A percentile compares a stretch with the other conserved stretches of the same genome.
These are phyloP conservation scores for Penicillium sp. DNA, from an alignment of 2,329 filamentous ascomycete species.

Conservation along the genomic window DNA sequence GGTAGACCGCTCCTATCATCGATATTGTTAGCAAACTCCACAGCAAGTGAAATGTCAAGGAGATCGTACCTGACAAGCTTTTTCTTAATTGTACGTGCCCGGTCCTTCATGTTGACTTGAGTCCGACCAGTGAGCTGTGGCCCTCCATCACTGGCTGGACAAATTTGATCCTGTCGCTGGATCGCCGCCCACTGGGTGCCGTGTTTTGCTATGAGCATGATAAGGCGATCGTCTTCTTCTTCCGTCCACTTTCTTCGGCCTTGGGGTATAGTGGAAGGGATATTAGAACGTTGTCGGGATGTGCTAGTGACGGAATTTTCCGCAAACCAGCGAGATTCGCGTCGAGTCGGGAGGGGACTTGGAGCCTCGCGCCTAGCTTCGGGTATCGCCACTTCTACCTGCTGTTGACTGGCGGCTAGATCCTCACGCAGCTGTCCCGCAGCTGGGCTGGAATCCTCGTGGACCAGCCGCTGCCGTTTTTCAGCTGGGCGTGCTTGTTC, in stretches of 20 bases:
- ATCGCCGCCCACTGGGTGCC: constrained; percentile 56
- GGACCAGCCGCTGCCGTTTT: constrained; percentile 13
- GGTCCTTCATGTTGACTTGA: constrained; percentile 60
- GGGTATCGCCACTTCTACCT: neutral
- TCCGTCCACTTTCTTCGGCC: constrained; percentile 40
- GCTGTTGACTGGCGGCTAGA: neutral
- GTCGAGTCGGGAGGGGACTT: neutral
- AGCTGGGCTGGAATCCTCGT: constrained; percentile 14
- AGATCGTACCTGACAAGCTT: constrained; percentile 38
- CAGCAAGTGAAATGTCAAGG: neutral
- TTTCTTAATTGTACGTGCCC: constrained; percentile 58
- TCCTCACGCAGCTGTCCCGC: constrained; percentile 13
- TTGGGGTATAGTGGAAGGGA: too few relatives aligned
- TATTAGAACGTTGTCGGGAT: neutral
- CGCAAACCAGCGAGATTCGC: neutral
- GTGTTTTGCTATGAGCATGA: constrained; percentile 52
- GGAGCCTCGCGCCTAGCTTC: neutral
- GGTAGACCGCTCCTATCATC: neutral
- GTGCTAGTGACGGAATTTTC: neutral
- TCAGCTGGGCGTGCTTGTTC: constrained; percentile 5
- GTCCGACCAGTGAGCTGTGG: constrained; percentile 44
- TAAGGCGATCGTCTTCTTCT: constrained; percentile 50
- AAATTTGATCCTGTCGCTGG: constrained; percentile 34
- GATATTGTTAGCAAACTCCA: neutral
- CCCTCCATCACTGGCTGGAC: constrained; percentile 35